Evolutionary conservation across 805 yeast species (phyloP).

Genomic region (Vanderwaltozyma tropicalis): DNA sequence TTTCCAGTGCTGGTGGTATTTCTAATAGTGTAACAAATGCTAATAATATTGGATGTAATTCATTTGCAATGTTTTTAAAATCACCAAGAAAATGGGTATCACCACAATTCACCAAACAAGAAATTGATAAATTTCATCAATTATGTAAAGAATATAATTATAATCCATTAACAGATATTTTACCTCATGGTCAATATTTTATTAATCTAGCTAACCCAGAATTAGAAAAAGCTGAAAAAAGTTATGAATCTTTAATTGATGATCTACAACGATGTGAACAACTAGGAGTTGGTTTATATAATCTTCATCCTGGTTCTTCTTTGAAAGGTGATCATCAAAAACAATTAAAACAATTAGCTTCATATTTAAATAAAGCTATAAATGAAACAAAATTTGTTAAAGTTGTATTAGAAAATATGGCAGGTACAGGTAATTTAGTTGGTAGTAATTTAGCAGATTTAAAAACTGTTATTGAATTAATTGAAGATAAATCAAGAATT

Average conservation of each 20-base stretch:
- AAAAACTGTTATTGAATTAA: constrained; percentile 57
- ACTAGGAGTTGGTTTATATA: constrained; percentile 74
- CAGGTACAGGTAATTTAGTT: constrained; percentile 87
- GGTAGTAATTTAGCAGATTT: constrained; percentile 77
- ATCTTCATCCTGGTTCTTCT: constrained; percentile 89
- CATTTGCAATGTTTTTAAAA: constrained; percentile 85
- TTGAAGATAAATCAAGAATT: constrained; percentile 75
- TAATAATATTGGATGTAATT: constrained; percentile 45
- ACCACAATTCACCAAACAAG: constrained; percentile 60
- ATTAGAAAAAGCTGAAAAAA: constrained; percentile 60
- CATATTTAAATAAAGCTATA: constrained; percentile 70
- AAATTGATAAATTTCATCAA: constrained; percentile 52
- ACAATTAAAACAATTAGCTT: constrained; percentile 63
- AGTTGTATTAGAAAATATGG: constrained; percentile 92
- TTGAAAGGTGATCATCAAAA: constrained; percentile 56
- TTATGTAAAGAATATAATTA: constrained; percentile 55
- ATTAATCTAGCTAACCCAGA: constrained; percentile 92
- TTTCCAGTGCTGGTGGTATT: constrained; percentile 70
- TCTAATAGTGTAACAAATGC: constrained; percentile 58
- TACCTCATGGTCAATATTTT: constrained; percentile 93
- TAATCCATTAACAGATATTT: constrained; percentile 64
- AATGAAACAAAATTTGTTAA: constrained; percentile 66
- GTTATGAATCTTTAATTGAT: constrained; percentile 70
- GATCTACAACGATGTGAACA: constrained; percentile 82
- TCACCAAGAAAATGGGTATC: constrained; percentile 89